Evolutionary conservation across 2,329 filamentous ascomycete genomes (phyloP), one percentile per base, ranked within the genome.

Genomic region (Neopestalotiopsis sp.): DNA sequence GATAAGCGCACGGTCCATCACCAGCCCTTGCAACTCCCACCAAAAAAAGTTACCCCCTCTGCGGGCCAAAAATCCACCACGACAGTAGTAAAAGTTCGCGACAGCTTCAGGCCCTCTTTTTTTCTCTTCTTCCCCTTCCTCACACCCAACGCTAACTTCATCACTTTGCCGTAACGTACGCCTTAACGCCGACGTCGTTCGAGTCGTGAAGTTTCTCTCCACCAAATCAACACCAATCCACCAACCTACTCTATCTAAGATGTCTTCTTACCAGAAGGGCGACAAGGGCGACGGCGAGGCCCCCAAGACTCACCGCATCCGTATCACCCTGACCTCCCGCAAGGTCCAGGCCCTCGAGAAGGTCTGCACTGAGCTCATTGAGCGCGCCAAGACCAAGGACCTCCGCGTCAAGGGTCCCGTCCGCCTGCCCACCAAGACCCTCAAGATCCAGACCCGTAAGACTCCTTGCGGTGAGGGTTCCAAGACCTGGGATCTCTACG

Each of bases 381-480:
- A 99, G 87, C 95, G 96, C 82, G 94, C 96, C 82, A 97, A 97
- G 90, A 91, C 88, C 89, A 99, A 99, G 95, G 94, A 97, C 83
- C 93, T 99, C 81, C 92, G 93, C 83, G 94, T 97, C 88, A 98
- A 98, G 92, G 66, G 66, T 81, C 94, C 95, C 83, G 95, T 98
- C 85, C 94, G 95, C 81, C 92, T 98, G 80, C 94, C 96, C 79
- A 98, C 95, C 88, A 97, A 98, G 92, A 94, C 90, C 84, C 90
- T 98, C 81, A 94, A 96, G 90, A 91, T 97, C 89, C 94, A 93
- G 83, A 97, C 96, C 89, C 93, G 96, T 82, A 99, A 99, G 93
- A 98, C 96, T 75, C 96, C 96, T 84, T 96, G 93, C 87, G 96
- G 96, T 93, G 96, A 99, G 91, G 96, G 96, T 88, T 97, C 93